Evolutionary conservation across 2,329 filamentous ascomycete genomes (phyloP), one percentile per base, ranked within the genome.

Genomic region (Trichoderma asperellum): DNA sequence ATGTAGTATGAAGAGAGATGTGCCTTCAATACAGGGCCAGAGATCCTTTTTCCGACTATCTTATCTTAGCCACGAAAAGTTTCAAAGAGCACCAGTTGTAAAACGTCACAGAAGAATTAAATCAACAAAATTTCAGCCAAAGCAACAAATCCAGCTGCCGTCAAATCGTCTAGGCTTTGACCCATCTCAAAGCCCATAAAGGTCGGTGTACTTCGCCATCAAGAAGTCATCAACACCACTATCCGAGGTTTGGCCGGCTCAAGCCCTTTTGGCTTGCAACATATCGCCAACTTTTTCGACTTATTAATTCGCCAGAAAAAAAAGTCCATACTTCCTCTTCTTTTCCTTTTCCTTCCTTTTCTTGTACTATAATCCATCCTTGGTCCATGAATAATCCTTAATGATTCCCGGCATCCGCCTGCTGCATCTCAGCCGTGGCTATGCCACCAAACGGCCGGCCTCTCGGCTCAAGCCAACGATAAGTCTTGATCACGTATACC

Each of bases 401-500:
- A 79, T 79, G 78, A 71, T 69, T 55, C 60, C 69, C 64, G 73
- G 73, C 63, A 64, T 68, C 70, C 74, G 72, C 64, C 68, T 79
- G 73, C 73, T 76, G 72, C 72, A 61, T 70, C 61, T 76, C 56
- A 71, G 72, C 72, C 79, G 78, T 72, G 76, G 79, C 76, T 78
- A 78, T 75, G 79, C 77, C 76, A 79, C 77, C 43, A 74, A 74
- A 66, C 70, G 75, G 34, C 67, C 72, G 40, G 59, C 73, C 59
- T 75, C 78, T 71, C 76, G 75, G 43, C 74, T 77, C 75, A 79
- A 73, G 79, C 71, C 73, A 52, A 76, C 84, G 2, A 75, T 89
- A 73, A 87, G 85, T 73, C 80, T 90, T 43, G 87, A 89, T 71
- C 87, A 89, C 76, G 88, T 89, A 82, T 37, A 65, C 5, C 18